These are phyloP conservation scores for Metarhizium brunneum DNA, from an alignment of 2,329 filamentous ascomycete species.

Conservation along the genomic window DNA sequence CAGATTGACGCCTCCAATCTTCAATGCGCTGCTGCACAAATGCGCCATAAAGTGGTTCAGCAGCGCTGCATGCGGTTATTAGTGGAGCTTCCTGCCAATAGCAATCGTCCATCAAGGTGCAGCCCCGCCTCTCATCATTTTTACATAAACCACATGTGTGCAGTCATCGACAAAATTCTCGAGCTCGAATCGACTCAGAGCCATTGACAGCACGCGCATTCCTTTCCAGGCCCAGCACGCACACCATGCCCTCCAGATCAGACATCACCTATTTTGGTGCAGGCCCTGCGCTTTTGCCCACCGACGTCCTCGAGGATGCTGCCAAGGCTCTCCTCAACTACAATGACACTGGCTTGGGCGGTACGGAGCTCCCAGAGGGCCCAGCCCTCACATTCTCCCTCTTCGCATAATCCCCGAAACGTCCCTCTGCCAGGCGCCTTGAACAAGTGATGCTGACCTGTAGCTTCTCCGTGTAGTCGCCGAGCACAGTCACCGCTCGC, in stretches of 20 bases:
- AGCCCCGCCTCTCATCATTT: too few relatives aligned
- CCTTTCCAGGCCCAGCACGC: too few relatives aligned
- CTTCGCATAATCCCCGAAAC: not conserved
- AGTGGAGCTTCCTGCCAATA: too few relatives aligned
- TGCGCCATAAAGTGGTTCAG: too few relatives aligned
- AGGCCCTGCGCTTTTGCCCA: constrained; percentile 80
- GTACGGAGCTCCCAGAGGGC: not conserved
- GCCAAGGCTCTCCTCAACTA: constrained; percentile 74
- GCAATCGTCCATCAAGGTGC: too few relatives aligned
- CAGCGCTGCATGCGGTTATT: too few relatives aligned
- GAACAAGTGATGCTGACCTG: not conserved
- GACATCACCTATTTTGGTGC: constrained; percentile 84
- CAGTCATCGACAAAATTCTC: too few relatives aligned
- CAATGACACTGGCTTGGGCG: constrained; percentile 69
- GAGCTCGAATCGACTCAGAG: too few relatives aligned
- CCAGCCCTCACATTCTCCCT: not conserved
- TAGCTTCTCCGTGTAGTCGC: constrained; percentile 37
- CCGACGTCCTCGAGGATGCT: constrained; percentile 67
- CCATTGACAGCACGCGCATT: too few relatives aligned
- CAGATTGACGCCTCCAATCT: too few relatives aligned
- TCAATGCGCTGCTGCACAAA: too few relatives aligned
- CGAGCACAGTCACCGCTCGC: constrained; percentile 83
- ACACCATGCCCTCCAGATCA: constrained; percentile 30
- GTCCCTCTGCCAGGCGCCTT: not conserved
- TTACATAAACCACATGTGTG: too few relatives aligned